These are phyloP conservation scores for Friedmanniomyces endolithicus DNA, from an alignment of 495 filamentous ascomycete species.

Conservation along the genomic window DNA sequence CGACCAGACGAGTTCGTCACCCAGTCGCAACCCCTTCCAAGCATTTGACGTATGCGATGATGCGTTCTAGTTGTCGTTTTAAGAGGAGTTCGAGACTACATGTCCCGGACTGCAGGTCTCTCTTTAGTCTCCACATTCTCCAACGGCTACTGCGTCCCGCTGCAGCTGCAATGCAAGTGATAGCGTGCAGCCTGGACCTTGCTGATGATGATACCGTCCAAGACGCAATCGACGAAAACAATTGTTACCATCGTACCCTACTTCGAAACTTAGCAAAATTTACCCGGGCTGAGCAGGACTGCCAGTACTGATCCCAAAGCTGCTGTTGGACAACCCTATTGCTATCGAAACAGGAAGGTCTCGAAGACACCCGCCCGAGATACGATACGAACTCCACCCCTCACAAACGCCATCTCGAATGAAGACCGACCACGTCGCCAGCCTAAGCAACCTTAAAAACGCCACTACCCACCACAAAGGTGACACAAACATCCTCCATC, in stretches of 20 bases:
- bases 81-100: too few relatives aligned
- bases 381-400: background rate
- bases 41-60: too few relatives aligned
- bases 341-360: background rate
- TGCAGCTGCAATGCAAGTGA: constrained; percentile 14
- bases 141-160: constrained; percentile 11
- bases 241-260: background rate
- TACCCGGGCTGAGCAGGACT: background rate
- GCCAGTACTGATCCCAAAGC: background rate
- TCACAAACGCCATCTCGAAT: constrained; percentile 18
- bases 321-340: background rate
- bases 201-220: background rate
- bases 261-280: too few relatives aligned
- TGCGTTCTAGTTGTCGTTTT: too few relatives aligned
- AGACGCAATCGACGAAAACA: background rate
- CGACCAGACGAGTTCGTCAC: too few relatives aligned
- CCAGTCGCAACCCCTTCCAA: too few relatives aligned
- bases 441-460: constrained; percentile 17
- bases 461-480: background rate
- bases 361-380: background rate
- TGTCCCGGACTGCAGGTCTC: constrained; percentile 9
- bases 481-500: background rate
- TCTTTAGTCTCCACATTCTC: background rate
- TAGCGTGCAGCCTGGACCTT: background rate
- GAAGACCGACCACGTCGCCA: constrained; percentile 11